Conservation (phyloP, 1,284 basidiomycete genomes). For the Rhodotorula sp. region DNA sequence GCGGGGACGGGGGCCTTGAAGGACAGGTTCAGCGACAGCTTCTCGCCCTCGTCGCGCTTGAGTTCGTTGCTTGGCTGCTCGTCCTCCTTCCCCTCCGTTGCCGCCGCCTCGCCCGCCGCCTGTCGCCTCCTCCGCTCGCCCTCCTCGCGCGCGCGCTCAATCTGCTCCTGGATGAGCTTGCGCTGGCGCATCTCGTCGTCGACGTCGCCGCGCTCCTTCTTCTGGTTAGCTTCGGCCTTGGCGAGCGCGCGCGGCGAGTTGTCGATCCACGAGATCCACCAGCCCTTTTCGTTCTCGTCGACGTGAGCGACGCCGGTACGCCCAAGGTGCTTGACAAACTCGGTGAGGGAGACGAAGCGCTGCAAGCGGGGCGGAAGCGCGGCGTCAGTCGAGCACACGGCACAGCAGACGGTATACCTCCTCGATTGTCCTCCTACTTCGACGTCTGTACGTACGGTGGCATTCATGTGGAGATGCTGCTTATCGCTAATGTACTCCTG, state of each 20-base stretch:
- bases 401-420: too few species aligned
- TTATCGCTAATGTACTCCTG: slow-evolving; percentile 98
- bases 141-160: slow-evolving; percentile 70
- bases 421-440: too few species aligned
- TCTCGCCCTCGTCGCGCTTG: slow-evolving; percentile 43
- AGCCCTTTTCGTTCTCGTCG: slow-evolving; percentile 97
- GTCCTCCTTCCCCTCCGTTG: slow-evolving; percentile 26
- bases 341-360: slow-evolving; percentile 93
- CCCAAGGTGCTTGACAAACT: slow-evolving; percentile 90
- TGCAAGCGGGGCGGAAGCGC: background rate
- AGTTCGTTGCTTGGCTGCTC: slow-evolving; percentile 56
- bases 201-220: slow-evolving; percentile 86
- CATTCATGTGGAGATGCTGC: slow-evolving; percentile 95
- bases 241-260: slow-evolving; percentile 89
- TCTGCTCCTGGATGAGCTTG: slow-evolving; percentile 87
- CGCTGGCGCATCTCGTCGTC: slow-evolving; percentile 95
- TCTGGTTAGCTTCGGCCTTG: slow-evolving; percentile 75
- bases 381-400: background rate
- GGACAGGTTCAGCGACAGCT: slow-evolving; percentile 51
- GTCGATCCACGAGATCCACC: slow-evolving; percentile 97
- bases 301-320: slow-evolving; percentile 84
- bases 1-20: slow-evolving; percentile 51
- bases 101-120: slow-evolving; percentile 20
- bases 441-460: slow-evolving; percentile 58
- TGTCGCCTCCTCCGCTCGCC: slow-evolving; percentile 49